Evolutionary conservation across 73 alveolate species (phyloP), one percentile per base, ranked within the genome.

Genomic region (Paramecium bursaria): DNA sequence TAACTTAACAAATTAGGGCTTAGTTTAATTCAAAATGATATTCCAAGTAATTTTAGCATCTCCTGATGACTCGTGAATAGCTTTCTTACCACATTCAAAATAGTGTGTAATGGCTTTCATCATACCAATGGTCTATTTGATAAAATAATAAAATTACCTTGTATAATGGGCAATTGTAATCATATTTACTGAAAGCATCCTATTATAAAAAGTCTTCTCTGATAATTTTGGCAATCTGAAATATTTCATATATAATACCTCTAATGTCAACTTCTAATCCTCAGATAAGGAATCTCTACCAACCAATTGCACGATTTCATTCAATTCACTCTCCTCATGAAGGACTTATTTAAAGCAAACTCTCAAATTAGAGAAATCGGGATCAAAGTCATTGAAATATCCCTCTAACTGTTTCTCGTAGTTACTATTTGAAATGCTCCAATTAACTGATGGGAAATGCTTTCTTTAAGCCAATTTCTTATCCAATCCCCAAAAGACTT

Each of bases 391-490:
- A 87, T 96, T 94, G 92, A 93, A 96, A 89, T 95, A 96, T 17
- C 95, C 95, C 73, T 89, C 94, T 85, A 89, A 86, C 42, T 73
- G 22, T 79, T 97, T 95, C 87, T 95, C 98, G 92, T 97, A 97
- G 92, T 96, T 97, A 46, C 98, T 92, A 89, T 90, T 96, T 35
- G 99, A 94, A 21, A 96, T 97, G 48, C 90, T 80, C 99, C 99
- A 97, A 91, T 97, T 96, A 48, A 97, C 98, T 4, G 99, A 86
- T 30, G 99, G 99, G 96, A 97, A 97, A 92, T 97, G 99, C 93
- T 96, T 97, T 88, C 99, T 95, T 79, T 97, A 98, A 30, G 99
- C 99, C 74, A 97, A 93, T 89, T 97, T 97, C 94, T 97, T 97
- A 86, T 96, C 99, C 42, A 96, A 86, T 11, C 99, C 98, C 98